These are phyloP conservation scores for Lumnitzera racemosa DNA, from an alignment of 345 rosid genomes.

Conservation along the genomic window DNA sequence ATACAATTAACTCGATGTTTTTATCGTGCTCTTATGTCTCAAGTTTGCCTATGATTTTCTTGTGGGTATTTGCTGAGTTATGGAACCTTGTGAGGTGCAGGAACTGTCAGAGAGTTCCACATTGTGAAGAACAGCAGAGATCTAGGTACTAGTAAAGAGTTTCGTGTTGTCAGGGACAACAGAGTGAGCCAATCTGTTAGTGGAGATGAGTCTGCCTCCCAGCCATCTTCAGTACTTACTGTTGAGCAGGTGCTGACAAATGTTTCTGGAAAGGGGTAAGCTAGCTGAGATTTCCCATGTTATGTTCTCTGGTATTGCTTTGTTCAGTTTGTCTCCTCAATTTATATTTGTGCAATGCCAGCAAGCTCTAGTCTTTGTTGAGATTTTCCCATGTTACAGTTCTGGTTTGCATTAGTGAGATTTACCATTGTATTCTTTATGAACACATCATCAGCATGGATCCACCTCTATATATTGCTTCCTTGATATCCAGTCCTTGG, in stretches of 20 bases:
- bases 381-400: too few species aligned
- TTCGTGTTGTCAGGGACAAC: constrained; percentile 70
- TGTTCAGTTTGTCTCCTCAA: too few species aligned
- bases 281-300: not conserved
- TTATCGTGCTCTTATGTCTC: too few species aligned
- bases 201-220: constrained; percentile 41
- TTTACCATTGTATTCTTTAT: too few species aligned
- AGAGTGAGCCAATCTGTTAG: constrained; percentile 38
- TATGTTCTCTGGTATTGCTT: too few species aligned
- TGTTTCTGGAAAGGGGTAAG: constrained; percentile 47
- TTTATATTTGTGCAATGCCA: too few species aligned
- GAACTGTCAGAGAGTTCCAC: constrained; percentile 36
- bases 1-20: too few species aligned
- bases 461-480: not conserved
- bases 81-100: constrained; percentile 19
- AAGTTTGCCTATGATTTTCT: too few species aligned
- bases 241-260: constrained; percentile 19
- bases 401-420: too few species aligned
- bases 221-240: constrained; percentile 21
- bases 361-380: too few species aligned
- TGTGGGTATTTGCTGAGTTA: not conserved
- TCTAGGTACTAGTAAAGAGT: constrained; percentile 10
- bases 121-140: constrained; percentile 60
- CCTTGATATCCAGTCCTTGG: too few species aligned
- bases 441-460: not conserved